phyloP scores from a whole-genome alignment of 192 early-diverging fungal genomes.

The Phycomyces nitens region DNA sequence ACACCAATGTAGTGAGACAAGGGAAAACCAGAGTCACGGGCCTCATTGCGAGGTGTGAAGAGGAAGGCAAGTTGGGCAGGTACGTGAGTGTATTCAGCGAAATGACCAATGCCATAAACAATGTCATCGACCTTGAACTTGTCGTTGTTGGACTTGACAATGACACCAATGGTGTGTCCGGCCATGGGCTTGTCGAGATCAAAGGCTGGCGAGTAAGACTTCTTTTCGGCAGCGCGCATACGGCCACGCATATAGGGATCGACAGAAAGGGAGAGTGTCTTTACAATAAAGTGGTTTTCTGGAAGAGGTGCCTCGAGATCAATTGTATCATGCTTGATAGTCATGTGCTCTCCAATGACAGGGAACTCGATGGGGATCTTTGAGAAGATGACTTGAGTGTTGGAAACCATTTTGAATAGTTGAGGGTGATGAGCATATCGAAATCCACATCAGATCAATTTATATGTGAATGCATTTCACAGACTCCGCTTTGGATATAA shows the following conservation, averaged over 20 bases:
- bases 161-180: constrained; percentile 58
- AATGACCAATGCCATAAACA: constrained; percentile 56
- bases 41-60: constrained; percentile 34
- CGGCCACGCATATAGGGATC: constrained; percentile 76
- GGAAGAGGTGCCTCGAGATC: constrained; percentile 43
- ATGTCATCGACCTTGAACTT: constrained; percentile 58
- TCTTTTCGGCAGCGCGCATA: constrained; percentile 48
- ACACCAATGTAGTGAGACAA: constrained; percentile 58
- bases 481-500: too few relatives aligned
- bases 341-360: constrained; percentile 44
- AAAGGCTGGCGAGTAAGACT: constrained; percentile 47
- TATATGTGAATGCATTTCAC: too few relatives aligned
- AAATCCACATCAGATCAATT: too few relatives aligned
- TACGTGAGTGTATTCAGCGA: constrained; percentile 55
- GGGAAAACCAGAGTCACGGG: constrained; percentile 44
- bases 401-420: constrained; percentile 32
- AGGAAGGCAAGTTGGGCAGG: constrained; percentile 22
- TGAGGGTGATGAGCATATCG: too few relatives aligned
- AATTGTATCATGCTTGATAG: constrained; percentile 38
- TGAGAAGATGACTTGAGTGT: constrained; percentile 38
- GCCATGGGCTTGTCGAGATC: constrained; percentile 58
- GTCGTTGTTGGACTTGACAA: constrained; percentile 61
- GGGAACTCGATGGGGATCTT: constrained; percentile 36
- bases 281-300: constrained; percentile 50
- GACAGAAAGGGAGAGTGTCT: constrained; percentile 63